Evolutionary conservation across 148 eudicot genomes (phyloP).

Genomic region (Rhododendron williamsianum): DNA sequence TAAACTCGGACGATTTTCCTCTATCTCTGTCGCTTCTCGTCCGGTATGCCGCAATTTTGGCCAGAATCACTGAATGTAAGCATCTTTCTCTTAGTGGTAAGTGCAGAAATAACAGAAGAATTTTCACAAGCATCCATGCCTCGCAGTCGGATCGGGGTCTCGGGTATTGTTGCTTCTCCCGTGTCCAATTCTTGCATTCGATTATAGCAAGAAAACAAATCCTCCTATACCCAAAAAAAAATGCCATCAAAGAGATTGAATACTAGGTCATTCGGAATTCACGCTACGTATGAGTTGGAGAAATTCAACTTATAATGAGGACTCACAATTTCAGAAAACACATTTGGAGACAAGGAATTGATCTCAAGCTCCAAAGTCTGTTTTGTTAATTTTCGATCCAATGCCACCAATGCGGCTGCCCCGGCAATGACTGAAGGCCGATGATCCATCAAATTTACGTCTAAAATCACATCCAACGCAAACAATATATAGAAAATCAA

Average conservation of each 20-base stretch:
- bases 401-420: conserved; percentile 37
- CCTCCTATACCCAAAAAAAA: conserved; percentile 22
- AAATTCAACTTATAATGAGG: not conserved
- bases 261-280: too few relatives aligned
- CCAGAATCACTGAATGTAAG: conserved; percentile 10
- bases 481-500: not conserved
- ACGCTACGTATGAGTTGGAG: not conserved
- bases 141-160: conserved; percentile 5
- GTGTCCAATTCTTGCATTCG: conserved; percentile 25
- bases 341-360: conserved; percentile 16
- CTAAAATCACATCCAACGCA: conserved; percentile 14
- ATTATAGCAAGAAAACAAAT: conserved; percentile 36
- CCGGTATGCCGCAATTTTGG: conserved; percentile 8
- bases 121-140: conserved; percentile 10
- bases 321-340: conserved; percentile 33
- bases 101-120: conserved; percentile 13
- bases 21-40: conserved; percentile 14
- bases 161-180: not conserved
- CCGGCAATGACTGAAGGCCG: conserved; percentile 36
- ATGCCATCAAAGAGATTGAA: not conserved
- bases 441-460: conserved; percentile 31
- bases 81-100: conserved; percentile 23
- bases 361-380: conserved; percentile 31
- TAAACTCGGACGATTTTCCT: not conserved
- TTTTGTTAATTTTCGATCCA: conserved; percentile 37